A percentile compares a stretch with the other conserved stretches of the same genome.
phyloP scores from a whole-genome alignment of 2,329 filamentous ascomycete species.

The Lasiodiplodia gonubiensis region DNA sequence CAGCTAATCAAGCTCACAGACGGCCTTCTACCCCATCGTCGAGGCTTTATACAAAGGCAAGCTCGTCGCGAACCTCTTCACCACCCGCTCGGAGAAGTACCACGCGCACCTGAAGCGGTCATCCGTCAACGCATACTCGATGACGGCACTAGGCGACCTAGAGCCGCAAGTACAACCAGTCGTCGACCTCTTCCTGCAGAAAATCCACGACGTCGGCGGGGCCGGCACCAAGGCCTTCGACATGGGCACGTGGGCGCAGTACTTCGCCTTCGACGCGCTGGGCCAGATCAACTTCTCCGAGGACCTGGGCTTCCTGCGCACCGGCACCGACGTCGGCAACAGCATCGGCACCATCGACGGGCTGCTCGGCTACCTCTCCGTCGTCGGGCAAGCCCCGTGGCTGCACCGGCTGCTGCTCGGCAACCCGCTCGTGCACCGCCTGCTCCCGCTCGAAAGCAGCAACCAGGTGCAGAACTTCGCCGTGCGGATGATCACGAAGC shows the following conservation, averaged over 20 bases:
- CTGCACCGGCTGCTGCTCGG: slow-evolving; percentile 1
- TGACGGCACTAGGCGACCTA: background rate
- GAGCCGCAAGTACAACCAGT: slow-evolving; percentile 1
- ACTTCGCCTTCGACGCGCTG: slow-evolving; percentile 2
- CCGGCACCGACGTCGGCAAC: slow-evolving; percentile 2
- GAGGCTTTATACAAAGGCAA: slow-evolving; percentile 42
- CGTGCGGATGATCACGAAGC: background rate
- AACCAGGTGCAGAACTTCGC: slow-evolving; percentile 8
- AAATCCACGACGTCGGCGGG: background rate
- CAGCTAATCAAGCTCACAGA: background rate
- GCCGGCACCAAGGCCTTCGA: background rate
- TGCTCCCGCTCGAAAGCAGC: slow-evolving; percentile 8
- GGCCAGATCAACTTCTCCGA: slow-evolving; percentile 13
- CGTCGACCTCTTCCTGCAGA: background rate
- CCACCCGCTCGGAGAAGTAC: slow-evolving; percentile 40
- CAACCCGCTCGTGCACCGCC: background rate
- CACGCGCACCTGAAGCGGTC: slow-evolving; percentile 30
- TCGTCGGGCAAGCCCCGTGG: slow-evolving; percentile 6
- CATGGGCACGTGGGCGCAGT: slow-evolving; percentile 5
- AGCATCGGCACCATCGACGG: slow-evolving; percentile 16
- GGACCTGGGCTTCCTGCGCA: slow-evolving; percentile 3
- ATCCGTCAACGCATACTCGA: slow-evolving; percentile 1
- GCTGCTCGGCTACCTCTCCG: background rate
- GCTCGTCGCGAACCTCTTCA: slow-evolving; percentile 42
- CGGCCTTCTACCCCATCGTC: slow-evolving; percentile 39